A percentile compares a stretch with the other conserved stretches of the same genome.
phyloP scores from a whole-genome alignment of 371 early-diverging fungal species.

The Rhizopus sp. region DNA sequence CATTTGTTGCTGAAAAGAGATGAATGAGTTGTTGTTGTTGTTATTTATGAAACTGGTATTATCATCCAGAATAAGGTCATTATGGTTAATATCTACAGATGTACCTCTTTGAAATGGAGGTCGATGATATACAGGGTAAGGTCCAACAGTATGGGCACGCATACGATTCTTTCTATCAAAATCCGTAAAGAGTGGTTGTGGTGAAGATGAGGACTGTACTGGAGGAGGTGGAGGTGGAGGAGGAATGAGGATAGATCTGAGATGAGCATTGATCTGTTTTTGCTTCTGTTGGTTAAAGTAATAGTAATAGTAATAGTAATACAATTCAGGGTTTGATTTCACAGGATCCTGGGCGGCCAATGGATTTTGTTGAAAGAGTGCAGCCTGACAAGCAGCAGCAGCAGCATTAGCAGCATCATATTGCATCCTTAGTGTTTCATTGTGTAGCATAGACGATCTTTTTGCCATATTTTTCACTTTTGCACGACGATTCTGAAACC shows the following conservation, averaged over 20 bases:
- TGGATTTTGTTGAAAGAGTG: conserved; percentile 22
- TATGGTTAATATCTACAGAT: conserved; percentile 7
- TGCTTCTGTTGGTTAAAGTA: conserved; percentile 32
- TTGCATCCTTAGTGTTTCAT: conserved; percentile 41
- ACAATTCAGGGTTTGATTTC: conserved; percentile 28
- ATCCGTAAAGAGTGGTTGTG: conserved; percentile 2
- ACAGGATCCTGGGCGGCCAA: conserved; percentile 14
- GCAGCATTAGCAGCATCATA: conserved; percentile 32
- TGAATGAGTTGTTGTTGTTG: neutral
- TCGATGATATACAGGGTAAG: conserved; percentile 7
- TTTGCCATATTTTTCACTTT: conserved; percentile 74
- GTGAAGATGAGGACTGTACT: neutral
- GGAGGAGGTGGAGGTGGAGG: conserved; percentile 24
- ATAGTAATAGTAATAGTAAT: conserved; percentile 36
- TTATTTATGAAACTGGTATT: conserved; percentile 1
- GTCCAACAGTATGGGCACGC: conserved; percentile 25
- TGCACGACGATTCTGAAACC: conserved; percentile 98
- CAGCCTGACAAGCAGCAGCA: conserved; percentile 30
- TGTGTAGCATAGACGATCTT: conserved; percentile 45
- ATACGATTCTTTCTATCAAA: conserved; percentile 15
- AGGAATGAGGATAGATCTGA: conserved; percentile 21
- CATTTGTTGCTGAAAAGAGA: conserved; percentile 8
- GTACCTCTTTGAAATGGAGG: conserved; percentile 4
- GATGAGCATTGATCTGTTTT: conserved; percentile 7
- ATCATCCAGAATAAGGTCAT: neutral